Evolutionary conservation across 2,329 filamentous ascomycete species (phyloP), one percentile per base, ranked within the genome.

Genomic region (Neopestalotiopsis sp.): DNA sequence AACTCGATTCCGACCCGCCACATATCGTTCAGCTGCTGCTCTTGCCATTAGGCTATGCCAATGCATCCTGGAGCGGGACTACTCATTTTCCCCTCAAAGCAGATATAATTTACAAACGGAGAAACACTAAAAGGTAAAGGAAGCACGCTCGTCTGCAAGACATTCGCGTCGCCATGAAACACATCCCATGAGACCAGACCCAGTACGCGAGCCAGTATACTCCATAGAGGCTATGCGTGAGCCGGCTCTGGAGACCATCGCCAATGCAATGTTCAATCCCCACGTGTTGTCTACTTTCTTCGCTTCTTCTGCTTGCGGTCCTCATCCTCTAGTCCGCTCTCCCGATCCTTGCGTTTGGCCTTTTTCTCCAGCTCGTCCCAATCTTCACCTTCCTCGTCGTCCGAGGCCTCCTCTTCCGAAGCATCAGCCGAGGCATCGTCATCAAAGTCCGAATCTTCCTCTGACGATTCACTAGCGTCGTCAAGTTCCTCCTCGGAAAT

Each of bases 311-410:
- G 85, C 85, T 84, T 89, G 65, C 92, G 79, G 72, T 94, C 92
- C 74, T 97, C 94, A 83, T 93, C 94, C 70, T 95, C 93, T 69
- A 93, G 83, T 0, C 81, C 84, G 67, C 80, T 80, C 78, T 90
- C 91, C 62, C 91, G 87, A 81, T 95, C 95, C 76, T 93, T 90
- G 82, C 95, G 94, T 84, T 91, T 94, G 3, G 92, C 95, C 85
- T 97, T 97, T 81, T 91, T 91, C 84, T 98, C 95, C 69, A 98
- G 80, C 81, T 97, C 94, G 78, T 98, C 95, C 95, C 95, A 98
- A 77, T 97, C 94, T 79, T 98, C 92, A 63, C 92, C 92, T 72
- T 90, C 93, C 13, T 94, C 92, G 58, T 88, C 89, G 20, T 89
- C 85, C 24, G 92, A 92, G 63, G 87, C 88, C 61, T 81, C 90